Evolutionary conservation across 805 yeast species (phyloP).

Genomic region (Teunomyces tritomae): DNA sequence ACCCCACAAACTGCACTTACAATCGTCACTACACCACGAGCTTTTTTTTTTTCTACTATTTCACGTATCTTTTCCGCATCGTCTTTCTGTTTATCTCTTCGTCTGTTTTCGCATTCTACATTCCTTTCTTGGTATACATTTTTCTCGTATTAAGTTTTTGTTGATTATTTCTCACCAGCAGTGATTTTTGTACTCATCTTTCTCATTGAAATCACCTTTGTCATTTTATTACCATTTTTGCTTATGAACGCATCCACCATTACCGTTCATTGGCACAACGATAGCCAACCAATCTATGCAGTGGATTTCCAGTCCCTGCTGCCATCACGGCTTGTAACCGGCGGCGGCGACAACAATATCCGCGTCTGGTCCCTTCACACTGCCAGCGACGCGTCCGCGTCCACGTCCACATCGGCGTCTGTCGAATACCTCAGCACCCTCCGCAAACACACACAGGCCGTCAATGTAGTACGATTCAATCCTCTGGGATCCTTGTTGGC

Average conservation of each 20-base stretch:
- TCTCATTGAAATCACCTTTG: background rate
- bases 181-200: background rate
- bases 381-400: conserved; percentile 1
- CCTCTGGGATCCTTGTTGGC: conserved; percentile 71
- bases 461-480: conserved; percentile 82
- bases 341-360: conserved; percentile 93
- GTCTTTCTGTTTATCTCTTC: background rate
- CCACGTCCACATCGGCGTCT: conserved; percentile 13
- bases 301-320: conserved; percentile 56
- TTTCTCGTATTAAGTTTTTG: too few relatives aligned
- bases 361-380: conserved; percentile 47
- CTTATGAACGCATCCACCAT: conserved; percentile 44
- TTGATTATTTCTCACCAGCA: too few relatives aligned
- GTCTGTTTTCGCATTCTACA: background rate
- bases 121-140: too few relatives aligned
- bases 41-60: background rate
- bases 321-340: conserved; percentile 62
- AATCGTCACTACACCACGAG: background rate
- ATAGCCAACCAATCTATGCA: conserved; percentile 70
- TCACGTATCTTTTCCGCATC: background rate
- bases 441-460: conserved; percentile 89
- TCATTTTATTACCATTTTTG: conserved; percentile 17
- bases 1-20: too few relatives aligned
- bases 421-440: conserved; percentile 80
- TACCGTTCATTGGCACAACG: conserved; percentile 72